Conservation (phyloP, 345 rosid genomes). For the Citrus unshiu region DNA sequence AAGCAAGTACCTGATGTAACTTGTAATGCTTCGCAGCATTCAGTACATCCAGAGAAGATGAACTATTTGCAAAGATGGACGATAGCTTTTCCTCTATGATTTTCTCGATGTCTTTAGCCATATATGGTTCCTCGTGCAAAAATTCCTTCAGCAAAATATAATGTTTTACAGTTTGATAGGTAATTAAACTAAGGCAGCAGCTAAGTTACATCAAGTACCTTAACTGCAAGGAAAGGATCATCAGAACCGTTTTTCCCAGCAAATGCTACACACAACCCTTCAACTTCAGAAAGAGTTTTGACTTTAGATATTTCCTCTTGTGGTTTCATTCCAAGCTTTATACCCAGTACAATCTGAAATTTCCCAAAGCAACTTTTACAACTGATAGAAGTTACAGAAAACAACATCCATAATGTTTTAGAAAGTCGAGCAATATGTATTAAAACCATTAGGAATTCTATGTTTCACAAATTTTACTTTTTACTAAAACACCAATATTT, state of each 20-base stretch:
- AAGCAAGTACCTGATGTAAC: slow-evolving; percentile 63
- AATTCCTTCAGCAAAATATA: slow-evolving; percentile 45
- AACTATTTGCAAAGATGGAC: slow-evolving; percentile 57
- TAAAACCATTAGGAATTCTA: not conserved
- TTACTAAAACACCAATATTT: not conserved
- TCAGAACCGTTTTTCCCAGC: slow-evolving; percentile 51
- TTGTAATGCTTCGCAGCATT: slow-evolving; percentile 74
- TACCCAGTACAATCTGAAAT: slow-evolving; percentile 75
- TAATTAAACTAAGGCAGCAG: not conserved
- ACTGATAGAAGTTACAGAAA: not conserved
- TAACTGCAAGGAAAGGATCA: slow-evolving; percentile 84
- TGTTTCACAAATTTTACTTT: not conserved
- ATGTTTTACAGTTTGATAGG: not conserved
- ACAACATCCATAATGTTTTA: not conserved
- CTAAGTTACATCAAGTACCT: slow-evolving; percentile 41
- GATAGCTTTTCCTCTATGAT: slow-evolving; percentile 47
- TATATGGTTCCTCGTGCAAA: slow-evolving; percentile 77
- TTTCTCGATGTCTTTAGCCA: slow-evolving; percentile 70
- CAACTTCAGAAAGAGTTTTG: slow-evolving; percentile 92
- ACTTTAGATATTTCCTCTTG: slow-evolving; percentile 66
- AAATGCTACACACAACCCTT: slow-evolving; percentile 72
- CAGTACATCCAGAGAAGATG: slow-evolving; percentile 78
- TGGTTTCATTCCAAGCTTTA: slow-evolving; percentile 84
- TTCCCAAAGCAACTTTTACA: slow-evolving; percentile 7
- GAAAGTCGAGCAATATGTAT: not conserved